Evolutionary conservation across 768 basidiomycete genomes (phyloP).

Genomic region (Galerina sulciceps): DNA sequence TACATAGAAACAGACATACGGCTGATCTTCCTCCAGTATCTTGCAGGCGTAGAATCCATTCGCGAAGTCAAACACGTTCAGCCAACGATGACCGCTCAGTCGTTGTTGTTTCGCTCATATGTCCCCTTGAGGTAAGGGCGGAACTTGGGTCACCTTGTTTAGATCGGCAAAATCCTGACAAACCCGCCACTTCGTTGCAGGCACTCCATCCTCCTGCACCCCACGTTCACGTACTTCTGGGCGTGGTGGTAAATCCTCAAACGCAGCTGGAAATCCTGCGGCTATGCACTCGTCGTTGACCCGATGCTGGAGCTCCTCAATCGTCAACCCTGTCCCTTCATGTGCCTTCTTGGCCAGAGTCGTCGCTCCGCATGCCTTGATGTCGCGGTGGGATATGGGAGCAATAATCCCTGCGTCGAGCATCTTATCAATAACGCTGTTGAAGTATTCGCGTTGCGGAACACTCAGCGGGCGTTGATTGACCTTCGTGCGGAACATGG

Average conservation of each 20-base stretch:
- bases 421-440: slow-evolving; percentile 37
- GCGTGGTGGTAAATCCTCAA: slow-evolving; percentile 24
- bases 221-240: background rate
- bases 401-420: slow-evolving; percentile 35
- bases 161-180: slow-evolving; percentile 42
- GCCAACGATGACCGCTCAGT: slow-evolving; percentile 38
- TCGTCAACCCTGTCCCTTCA: slow-evolving; percentile 26
- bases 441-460: slow-evolving; percentile 33
- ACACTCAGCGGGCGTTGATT: slow-evolving; percentile 33
- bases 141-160: slow-evolving; percentile 32
- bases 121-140: slow-evolving; percentile 39
- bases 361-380: slow-evolving; percentile 38
- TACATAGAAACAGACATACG: slow-evolving; percentile 39
- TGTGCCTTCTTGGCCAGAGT: slow-evolving; percentile 42
- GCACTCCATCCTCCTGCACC: background rate
- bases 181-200: slow-evolving; percentile 34
- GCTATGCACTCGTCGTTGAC: slow-evolving; percentile 37
- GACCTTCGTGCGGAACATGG: slow-evolving; percentile 33
- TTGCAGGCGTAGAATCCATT: slow-evolving; percentile 36
- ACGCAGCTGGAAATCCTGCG: slow-evolving; percentile 23
- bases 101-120: slow-evolving; percentile 41
- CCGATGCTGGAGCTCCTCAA: slow-evolving; percentile 35
- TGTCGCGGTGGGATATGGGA: slow-evolving; percentile 28
- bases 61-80: slow-evolving; percentile 40
- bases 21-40: slow-evolving; percentile 19